Evolutionary conservation across 2,329 filamentous ascomycete genomes (phyloP), one percentile per base, ranked within the genome.

Genomic region (Fusarium burgessii): DNA sequence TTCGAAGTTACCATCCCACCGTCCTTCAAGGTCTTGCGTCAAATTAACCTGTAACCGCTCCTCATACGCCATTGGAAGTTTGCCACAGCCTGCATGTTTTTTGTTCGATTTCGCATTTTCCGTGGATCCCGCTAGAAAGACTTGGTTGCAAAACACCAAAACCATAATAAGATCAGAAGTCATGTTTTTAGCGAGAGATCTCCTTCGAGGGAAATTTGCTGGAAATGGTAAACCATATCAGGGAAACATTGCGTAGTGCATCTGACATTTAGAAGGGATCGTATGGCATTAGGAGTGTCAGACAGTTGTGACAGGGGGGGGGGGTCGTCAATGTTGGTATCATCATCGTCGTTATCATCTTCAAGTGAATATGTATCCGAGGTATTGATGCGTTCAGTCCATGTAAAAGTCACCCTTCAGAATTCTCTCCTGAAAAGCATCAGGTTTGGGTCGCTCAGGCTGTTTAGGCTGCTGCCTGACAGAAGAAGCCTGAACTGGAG

Each of bases 321-420:
- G 43, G 52, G 38, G 35, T 72, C 55, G 61, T 65, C 43, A 55
- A 70, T 58, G 60, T 68, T 66, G 60, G 40, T 62, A 46, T 70
- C 57, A 36, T 76, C 63, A 58, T 76, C 58, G 66, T 76, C 66
- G 66, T 73, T 29, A 63, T 74, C 59, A 64, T 73, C 42, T 55
- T 62, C 46, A 65, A 62, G 49, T 72, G 35, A 52, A 51, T 41
- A 42, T 54, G 49, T 36, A 56, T 41, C 36, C 52, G 61, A 54
- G 49, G 56, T n/a, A 33, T 45, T 33, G 43, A 27, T n/a, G 45
- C 29, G 43, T 66, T 86, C 86, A 97, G 78, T 98, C 95, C 94
- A 98, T 98, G 84, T 96, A 96, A 77, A 99, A 98, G 78, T 99
- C 96, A 47, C 95, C 96, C 84, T 97, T 96, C 74, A 99, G 87